Evolutionary conservation across 768 basidiomycete genomes (phyloP), one percentile per base, ranked within the genome.

Genomic region (Suillus brevipes): DNA sequence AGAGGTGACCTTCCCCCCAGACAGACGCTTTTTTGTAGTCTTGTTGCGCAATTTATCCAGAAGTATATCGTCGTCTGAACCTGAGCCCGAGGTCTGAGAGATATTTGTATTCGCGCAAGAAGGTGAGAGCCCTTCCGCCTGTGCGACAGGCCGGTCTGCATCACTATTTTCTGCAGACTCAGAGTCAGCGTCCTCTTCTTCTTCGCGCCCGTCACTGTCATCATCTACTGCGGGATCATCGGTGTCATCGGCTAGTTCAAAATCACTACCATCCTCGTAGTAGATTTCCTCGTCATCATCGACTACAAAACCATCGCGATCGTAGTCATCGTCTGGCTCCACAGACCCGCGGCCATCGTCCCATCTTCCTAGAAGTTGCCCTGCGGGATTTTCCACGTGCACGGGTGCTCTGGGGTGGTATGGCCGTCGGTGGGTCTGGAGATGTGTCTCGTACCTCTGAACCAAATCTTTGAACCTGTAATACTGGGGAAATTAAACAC

Each of bases 311-410:
- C 7, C 40, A 37, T 62, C 61, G 1, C 36, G 9, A 23, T 62
- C 53, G 18, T 62, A 59, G 18, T 59, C 53, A 13, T 59, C 36
- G 2, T 59, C 61, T 2, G 23, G 55, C 31, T 62, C 61, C 36
- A 38, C 61, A 37, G 61, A 38, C 10, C 61, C 53, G 7, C 25
- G 23, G 10, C n/a, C 49, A 59, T 62, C 61, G 25, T 62, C 36
- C 53, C 36, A 28, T 37, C 10, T 37, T 56, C 61, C 53, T 25
- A 62, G 36, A 62, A 40, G 47, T 40, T 62, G 16, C 37, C 53
- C 61, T 18, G 53, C 31, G 20, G 61, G 52, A 37, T 62, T 58
- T 38, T 62, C 31, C 23, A 62, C 49, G 7, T 37, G 16, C 10
- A 53, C 50, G 10, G 36, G 13, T 52, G 28, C 18, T 34, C 61